phyloP scores from a whole-genome alignment of 164 flowering plant genomes.

The Nymphaea thermarum region DNA sequence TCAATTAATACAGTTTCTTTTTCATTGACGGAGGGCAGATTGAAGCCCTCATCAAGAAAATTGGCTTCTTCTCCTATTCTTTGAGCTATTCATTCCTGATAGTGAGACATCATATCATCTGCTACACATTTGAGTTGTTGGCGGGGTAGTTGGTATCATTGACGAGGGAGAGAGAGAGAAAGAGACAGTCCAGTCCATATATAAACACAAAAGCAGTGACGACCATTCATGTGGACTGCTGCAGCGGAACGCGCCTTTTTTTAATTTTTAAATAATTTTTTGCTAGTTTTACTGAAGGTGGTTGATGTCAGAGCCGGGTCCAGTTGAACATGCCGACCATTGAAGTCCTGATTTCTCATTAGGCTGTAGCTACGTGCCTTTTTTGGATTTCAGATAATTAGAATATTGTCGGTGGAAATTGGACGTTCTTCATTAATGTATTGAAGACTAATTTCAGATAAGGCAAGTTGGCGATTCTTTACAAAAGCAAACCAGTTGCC shows the following conservation, averaged over 20 bases:
- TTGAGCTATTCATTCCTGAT: background rate
- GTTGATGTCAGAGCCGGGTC: constrained; percentile 9
- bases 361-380: background rate
- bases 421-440: background rate
- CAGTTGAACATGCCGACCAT: constrained; percentile 4
- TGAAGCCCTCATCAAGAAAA: background rate
- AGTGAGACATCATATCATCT: background rate
- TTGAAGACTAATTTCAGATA: background rate
- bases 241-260: background rate
- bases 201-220: constrained; percentile 1
- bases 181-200: background rate
- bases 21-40: background rate
- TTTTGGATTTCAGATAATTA: background rate
- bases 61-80: background rate
- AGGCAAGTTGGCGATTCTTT: background rate
- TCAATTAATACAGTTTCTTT: background rate
- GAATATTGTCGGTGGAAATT: background rate
- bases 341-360: background rate
- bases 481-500: background rate
- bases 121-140: background rate
- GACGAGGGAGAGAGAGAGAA: constrained; percentile 4
- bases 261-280: background rate
- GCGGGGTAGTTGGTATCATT: background rate
- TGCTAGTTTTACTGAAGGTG: constrained; percentile 5
- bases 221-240: constrained; percentile 2